Evolutionary conservation across 2,329 filamentous ascomycete genomes (phyloP).

Genomic region (Pseudogymnoascus sp.): DNA sequence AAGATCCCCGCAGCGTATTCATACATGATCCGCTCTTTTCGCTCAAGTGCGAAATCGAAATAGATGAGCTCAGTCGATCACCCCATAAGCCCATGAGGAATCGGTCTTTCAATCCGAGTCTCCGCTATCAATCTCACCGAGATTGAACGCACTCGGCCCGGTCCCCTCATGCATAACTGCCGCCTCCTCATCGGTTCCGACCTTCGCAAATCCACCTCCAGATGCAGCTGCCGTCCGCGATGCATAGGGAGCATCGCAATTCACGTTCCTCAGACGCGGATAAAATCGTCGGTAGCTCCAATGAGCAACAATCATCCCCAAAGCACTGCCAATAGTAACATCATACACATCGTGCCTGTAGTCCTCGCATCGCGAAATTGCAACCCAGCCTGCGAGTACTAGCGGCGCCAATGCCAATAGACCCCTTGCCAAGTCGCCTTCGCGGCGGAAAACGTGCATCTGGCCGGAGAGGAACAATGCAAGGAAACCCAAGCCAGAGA

Average conservation of each 20-base stretch:
- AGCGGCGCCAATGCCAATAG: constrained; percentile 51
- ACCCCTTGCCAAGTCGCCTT: constrained; percentile 44
- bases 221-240: constrained; percentile 20
- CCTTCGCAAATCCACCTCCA: constrained; percentile 11
- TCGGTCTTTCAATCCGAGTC: neutral
- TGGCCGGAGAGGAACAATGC: constrained; percentile 63
- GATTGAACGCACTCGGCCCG: constrained; percentile 5
- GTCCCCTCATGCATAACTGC: neutral
- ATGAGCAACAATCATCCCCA: constrained; percentile 53
- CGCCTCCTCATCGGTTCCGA: constrained; percentile 11
- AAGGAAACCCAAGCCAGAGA: constrained; percentile 69
- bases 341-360: constrained; percentile 67
- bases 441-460: constrained; percentile 44
- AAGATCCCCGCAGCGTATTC: neutral
- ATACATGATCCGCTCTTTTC: neutral
- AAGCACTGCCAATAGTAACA: constrained; percentile 51
- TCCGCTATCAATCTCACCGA: neutral
- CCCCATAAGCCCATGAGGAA: neutral
- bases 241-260: constrained; percentile 51
- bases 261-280: constrained; percentile 44
- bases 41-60: neutral
- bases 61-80: neutral
- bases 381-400: constrained; percentile 57
- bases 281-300: constrained; percentile 61
- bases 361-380: constrained; percentile 61